Evolutionary conservation across 2,329 filamentous ascomycete genomes (phyloP).

Genomic region (Ophiocordyceps unilateralis): DNA sequence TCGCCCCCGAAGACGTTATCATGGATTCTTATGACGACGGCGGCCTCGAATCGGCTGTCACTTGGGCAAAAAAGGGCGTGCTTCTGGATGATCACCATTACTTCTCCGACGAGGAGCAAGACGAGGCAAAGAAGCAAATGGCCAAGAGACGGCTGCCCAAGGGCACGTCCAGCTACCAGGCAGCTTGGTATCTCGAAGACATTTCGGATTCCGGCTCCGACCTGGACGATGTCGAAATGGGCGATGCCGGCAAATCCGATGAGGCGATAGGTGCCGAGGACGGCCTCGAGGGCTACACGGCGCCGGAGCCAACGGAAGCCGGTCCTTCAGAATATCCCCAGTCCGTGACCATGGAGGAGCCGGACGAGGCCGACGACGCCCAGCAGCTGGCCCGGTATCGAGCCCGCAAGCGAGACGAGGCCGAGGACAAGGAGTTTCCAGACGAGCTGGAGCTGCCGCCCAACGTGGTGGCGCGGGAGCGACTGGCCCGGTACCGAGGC

Average conservation of each 20-base stretch:
- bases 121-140: slow-evolving; percentile 23
- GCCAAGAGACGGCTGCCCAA: slow-evolving; percentile 63
- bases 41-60: slow-evolving; percentile 15
- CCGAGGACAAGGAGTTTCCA: slow-evolving; percentile 83
- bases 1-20: slow-evolving; percentile 71
- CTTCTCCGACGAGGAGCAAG: slow-evolving; percentile 73
- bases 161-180: slow-evolving; percentile 86
- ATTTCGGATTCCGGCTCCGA: slow-evolving; percentile 78
- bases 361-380: slow-evolving; percentile 65
- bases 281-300: slow-evolving; percentile 54
- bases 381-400: slow-evolving; percentile 70
- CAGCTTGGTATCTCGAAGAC: slow-evolving; percentile 79
- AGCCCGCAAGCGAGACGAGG: slow-evolving; percentile 59
- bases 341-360: slow-evolving; percentile 78
- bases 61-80: slow-evolving; percentile 60
- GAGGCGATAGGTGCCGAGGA: slow-evolving; percentile 58
- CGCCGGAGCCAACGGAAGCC: slow-evolving; percentile 54
- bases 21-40: slow-evolving; percentile 49
- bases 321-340: slow-evolving; percentile 81
- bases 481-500: slow-evolving; percentile 72
- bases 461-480: slow-evolving; percentile 68
- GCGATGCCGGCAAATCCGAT: slow-evolving; percentile 41
- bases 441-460: slow-evolving; percentile 94
- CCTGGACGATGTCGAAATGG: slow-evolving; percentile 46
- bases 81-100: slow-evolving; percentile 95